Percentiles rank a stretch among this genome's conserved stretches.
phyloP scores from a whole-genome alignment of 2,329 filamentous ascomycete genomes.

The Diplodia scrobiculata region DNA sequence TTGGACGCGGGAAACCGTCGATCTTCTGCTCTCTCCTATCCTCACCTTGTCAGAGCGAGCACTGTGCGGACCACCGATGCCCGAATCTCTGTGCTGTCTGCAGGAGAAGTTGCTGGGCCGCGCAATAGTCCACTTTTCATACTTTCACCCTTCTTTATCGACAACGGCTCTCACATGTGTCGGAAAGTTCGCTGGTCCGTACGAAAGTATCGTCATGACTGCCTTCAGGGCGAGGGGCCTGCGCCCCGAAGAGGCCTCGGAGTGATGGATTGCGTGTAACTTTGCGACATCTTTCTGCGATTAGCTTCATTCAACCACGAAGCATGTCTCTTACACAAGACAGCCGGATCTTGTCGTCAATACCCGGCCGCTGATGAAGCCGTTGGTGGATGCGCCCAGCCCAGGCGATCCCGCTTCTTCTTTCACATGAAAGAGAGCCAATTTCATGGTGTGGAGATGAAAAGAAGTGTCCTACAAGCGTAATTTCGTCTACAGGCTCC shows the following conservation, averaged over 20 bases:
- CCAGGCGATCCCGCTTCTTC: neutral
- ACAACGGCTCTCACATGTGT: neutral
- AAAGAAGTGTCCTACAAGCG: neutral
- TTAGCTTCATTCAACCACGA: neutral
- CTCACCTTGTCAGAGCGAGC: neutral
- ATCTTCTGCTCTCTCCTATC: neutral
- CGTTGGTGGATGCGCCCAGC: no score
- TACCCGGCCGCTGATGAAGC: neutral
- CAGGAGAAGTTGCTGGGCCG: neutral
- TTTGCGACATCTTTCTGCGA: neutral
- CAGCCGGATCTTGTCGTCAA: neutral
- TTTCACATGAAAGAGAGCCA: neutral
- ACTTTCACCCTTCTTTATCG: neutral
- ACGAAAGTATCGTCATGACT: neutral
- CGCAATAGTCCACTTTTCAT: constrained; percentile 6
- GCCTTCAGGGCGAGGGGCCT: neutral
- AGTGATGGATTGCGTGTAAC: neutral
- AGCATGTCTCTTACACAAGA: neutral
- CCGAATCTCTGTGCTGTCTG: neutral
- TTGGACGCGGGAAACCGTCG: neutral
- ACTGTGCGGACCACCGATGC: neutral
- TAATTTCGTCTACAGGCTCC: neutral
- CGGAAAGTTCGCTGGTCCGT: neutral
- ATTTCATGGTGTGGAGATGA: neutral
- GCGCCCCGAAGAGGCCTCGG: neutral